Percentiles rank a stretch among this genome's conserved stretches.
Conservation (phyloP, 495 filamentous ascomycete species). For the Glarea lozoyensis region DNA sequence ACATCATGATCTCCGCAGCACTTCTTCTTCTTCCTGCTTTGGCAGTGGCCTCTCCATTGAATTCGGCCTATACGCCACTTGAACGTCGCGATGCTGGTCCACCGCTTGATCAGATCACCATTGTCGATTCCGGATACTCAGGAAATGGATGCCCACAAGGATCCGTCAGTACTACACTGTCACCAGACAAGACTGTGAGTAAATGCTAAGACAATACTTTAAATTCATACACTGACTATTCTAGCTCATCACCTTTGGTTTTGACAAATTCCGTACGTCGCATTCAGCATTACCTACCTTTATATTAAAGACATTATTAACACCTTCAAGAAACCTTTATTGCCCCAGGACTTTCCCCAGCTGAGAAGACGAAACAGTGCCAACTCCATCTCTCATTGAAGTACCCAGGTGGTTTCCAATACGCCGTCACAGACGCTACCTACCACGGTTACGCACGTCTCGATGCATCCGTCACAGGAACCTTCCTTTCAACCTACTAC, state of each 20-base stretch:
- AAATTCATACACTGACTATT: too few species aligned
- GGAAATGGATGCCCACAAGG: slow-evolving; percentile 49
- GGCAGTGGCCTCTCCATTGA: slow-evolving; percentile 34
- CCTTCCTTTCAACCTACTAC: slow-evolving; percentile 48
- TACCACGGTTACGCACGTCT: slow-evolving; percentile 46
- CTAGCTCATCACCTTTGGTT: slow-evolving; percentile 47
- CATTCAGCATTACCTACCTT: too few species aligned
- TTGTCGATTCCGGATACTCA: slow-evolving; percentile 48
- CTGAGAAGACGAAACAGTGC: slow-evolving; percentile 46
- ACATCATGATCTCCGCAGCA: slow-evolving; percentile 22
- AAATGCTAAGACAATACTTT: slow-evolving; percentile 2
- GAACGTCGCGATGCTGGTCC: slow-evolving; percentile 25
- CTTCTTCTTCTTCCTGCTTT: slow-evolving; percentile 34
- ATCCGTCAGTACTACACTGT: slow-evolving; percentile 38
- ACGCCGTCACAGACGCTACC: slow-evolving; percentile 41
- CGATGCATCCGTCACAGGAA: slow-evolving; percentile 40
- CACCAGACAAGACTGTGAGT: slow-evolving; percentile 39
- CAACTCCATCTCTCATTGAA: slow-evolving; percentile 48
- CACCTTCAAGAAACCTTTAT: slow-evolving; percentile 51
- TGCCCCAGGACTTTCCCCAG: slow-evolving; percentile 30
- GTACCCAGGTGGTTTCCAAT: slow-evolving; percentile 52
- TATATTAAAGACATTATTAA: too few species aligned
- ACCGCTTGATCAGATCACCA: slow-evolving; percentile 34
- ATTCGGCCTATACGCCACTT: slow-evolving; percentile 8
- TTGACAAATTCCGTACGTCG: slow-evolving; percentile 47